These are phyloP conservation scores for Tulasnella calospora DNA, from an alignment of 768 basidiomycete species.

Conservation along the genomic window DNA sequence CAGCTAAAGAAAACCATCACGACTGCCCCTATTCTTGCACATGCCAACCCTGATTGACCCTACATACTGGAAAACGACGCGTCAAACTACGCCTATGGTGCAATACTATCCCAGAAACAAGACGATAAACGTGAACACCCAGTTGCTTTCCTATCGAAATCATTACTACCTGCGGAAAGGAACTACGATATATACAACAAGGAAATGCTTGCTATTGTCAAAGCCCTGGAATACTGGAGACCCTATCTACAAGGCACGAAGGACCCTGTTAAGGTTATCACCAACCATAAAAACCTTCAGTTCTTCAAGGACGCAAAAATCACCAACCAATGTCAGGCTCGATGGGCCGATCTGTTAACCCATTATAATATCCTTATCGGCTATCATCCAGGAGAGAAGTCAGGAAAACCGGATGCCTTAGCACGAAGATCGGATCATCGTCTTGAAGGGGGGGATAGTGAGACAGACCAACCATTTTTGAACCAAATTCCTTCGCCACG, in stretches of 20 bases:
- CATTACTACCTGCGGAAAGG: slow-evolving; percentile 5
- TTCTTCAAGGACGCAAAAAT: slow-evolving; percentile 19
- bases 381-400: slow-evolving; percentile 32
- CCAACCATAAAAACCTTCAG: slow-evolving; percentile 28
- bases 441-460: not conserved
- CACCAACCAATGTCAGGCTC: slow-evolving; percentile 42
- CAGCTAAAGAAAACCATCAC: not conserved
- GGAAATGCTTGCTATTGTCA: slow-evolving; percentile 37
- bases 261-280: slow-evolving; percentile 28
- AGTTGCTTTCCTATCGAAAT: slow-evolving; percentile 17
- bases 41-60: not conserved
- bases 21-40: not conserved
- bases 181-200: slow-evolving; percentile 35
- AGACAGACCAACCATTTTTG: not conserved
- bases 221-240: slow-evolving; percentile 33
- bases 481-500: too few species aligned
- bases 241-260: slow-evolving; percentile 30
- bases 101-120: not conserved
- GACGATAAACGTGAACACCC: slow-evolving; percentile 11
- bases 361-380: slow-evolving; percentile 39
- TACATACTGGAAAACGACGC: not conserved
- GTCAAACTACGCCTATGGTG: slow-evolving; percentile 15
- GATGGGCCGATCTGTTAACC: slow-evolving; percentile 41
- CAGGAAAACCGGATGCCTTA: not conserved
- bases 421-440: not conserved